These are phyloP conservation scores for Bryum argenteum DNA, from an alignment of 225 moss, liverwort and hornwort species.

Conservation along the genomic window DNA sequence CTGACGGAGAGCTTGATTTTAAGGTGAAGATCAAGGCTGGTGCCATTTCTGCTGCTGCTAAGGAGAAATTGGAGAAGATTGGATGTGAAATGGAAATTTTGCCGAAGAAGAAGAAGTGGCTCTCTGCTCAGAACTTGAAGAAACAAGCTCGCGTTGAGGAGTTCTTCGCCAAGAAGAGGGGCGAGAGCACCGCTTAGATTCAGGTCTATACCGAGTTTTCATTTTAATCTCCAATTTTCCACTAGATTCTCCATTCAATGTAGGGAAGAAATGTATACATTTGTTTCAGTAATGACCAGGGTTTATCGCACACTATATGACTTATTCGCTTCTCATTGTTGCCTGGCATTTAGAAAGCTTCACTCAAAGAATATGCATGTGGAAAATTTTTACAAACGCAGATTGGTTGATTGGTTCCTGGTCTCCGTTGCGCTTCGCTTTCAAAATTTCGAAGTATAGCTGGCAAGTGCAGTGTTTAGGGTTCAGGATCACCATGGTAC, in stretches of 20 bases:
- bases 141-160: conserved; percentile 66
- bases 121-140: conserved; percentile 47
- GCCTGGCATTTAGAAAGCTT: neutral
- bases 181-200: conserved; percentile 35
- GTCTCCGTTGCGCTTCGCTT: no score
- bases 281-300: conserved; percentile 40
- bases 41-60: conserved; percentile 70
- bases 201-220: conserved; percentile 18
- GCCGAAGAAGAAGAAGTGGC: conserved; percentile 89
- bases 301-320: conserved; percentile 21
- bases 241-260: conserved; percentile 17
- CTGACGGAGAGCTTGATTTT: conserved; percentile 70
- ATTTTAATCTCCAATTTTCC: conserved; percentile 15
- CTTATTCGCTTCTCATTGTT: neutral
- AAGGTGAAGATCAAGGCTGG: conserved; percentile 85
- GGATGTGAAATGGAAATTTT: conserved; percentile 75
- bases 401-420: no score
- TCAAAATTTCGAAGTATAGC: no score
- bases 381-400: no score
- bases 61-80: conserved; percentile 62
- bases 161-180: conserved; percentile 78
- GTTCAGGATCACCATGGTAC: no score
- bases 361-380: no score
- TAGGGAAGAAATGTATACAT: conserved; percentile 40
- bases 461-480: no score